Base-by-base conservation (phyloP, 306 rosid species). In the Malus sylvestris region DNA sequence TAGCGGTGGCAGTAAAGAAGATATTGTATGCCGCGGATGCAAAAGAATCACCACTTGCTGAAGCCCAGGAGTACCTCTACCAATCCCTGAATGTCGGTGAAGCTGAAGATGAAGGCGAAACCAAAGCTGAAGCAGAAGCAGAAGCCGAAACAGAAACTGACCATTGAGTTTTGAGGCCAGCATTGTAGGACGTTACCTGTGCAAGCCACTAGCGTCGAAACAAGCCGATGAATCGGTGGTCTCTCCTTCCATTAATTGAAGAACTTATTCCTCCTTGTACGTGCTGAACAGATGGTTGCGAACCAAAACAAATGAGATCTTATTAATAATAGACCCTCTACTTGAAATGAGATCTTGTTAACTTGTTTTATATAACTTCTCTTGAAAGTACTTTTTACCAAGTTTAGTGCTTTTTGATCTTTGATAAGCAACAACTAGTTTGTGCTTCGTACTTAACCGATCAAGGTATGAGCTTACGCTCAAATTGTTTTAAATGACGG, bases 21-120 rank as follows among this genome's bases (percentile, higher is more conserved):
- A 91, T 96, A 75, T 45, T 96, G 77, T 96, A 96, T 81, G 98
- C 98, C 19, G 92, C 91, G 49, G 99, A 96, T 76, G 93, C 92
- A 23, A 88, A 88, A 73, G 97, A 88, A 83, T 96, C 97, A 0
- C 93, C 99, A 58, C 84, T 96, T 38, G 86, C 91, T 30, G 91
- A 91, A 81, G 99, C 99, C 32, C 97, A 90, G 84, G 97, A 88
- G 5, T 92, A 83, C 84, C 87, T 96, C 38, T 29, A 70, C 81
- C 75, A 85, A 52, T 71, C 78, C 4, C 12, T 81, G 62, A 63
- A 80, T 38, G 77, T 8, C 32, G 70, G 2, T 13, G 88, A 87
- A 70, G 80, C 44, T n/a, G 87, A 74, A 64, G 68, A 29, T 44
- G 90, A 79, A 63, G 5, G 32, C 22, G 88, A 72, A 72, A 70